Evolutionary conservation across 2,329 filamentous ascomycete species (phyloP), one percentile per base, ranked within the genome.

Genomic region (Aspergillus oerlinghausenensis): DNA sequence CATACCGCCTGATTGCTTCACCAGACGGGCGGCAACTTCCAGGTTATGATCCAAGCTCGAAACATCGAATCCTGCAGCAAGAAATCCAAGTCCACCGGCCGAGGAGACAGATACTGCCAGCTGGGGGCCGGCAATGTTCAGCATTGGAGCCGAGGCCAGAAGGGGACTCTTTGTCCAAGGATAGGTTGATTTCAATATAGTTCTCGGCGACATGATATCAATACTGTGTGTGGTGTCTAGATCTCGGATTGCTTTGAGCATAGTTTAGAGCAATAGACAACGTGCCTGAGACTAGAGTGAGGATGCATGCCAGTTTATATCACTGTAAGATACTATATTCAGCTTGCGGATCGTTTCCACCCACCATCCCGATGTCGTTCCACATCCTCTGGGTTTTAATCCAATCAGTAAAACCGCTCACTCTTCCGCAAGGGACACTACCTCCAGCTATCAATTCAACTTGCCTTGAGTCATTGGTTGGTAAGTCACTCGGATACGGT

Each of bases 61-160:
- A 10, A 71, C 56, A 53, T 73, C 68, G 55, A 67, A 90, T 2
- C 85, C 86, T 1, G 83, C 85, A 1, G 76, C 74, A n/a, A 84
- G 77, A 62, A 91, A 77, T 3, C 76, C 82, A 1, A 82, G 59
- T 3, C 80, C 80, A 4, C 80, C 79, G 32, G 82, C 81, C 63
- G 73, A 73, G 2, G 82, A 85, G 14, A 89, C 80, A 47, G 84
- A 80, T 32, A 85, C 74, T 2, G 86, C 84, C 3, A 90, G 79
- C 0, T 67, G 79, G 59, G 69, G 80, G 66, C 70, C 79, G 63
- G 80, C 76, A 54, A 90, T 83, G 38, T 85, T 77, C 49, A 86
- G 82, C 88, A 92, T 90, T 0, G 88, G 88, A 1, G 86, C 88
- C 40, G 79, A 77, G 49, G 81, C 76, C 29, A 91, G 78, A 21